Evolutionary conservation across 768 basidiomycete genomes (phyloP).

Genomic region (Holtermanniella nyarrowii): DNA sequence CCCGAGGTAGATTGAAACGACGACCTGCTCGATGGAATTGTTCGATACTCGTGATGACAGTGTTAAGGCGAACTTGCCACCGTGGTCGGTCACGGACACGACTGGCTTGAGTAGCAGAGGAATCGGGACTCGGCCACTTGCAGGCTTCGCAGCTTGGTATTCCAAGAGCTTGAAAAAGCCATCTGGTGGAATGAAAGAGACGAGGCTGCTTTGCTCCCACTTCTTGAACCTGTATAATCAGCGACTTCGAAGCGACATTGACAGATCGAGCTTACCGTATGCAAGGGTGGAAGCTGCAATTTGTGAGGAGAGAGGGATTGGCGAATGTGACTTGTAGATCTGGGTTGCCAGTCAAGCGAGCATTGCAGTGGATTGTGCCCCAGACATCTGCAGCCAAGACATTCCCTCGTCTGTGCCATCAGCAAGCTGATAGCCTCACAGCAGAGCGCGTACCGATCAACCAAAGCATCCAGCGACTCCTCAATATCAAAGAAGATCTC

Average conservation of each 20-base stretch:
- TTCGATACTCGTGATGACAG: slow-evolving; percentile 24
- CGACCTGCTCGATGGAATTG: slow-evolving; percentile 59
- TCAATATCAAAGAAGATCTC: slow-evolving; percentile 87
- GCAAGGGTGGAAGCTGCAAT: slow-evolving; percentile 85
- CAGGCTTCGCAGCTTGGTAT: slow-evolving; percentile 56
- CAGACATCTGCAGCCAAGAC: slow-evolving; percentile 58
- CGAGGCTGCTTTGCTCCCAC: slow-evolving; percentile 61
- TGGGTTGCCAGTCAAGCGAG: slow-evolving; percentile 72
- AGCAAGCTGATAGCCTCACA: slow-evolving; percentile 16
- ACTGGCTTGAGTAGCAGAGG: slow-evolving; percentile 27
- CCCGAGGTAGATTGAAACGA: slow-evolving; percentile 65
- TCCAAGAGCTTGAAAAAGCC: slow-evolving; percentile 75
- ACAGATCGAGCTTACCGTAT: slow-evolving; percentile 54
- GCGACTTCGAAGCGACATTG: slow-evolving; percentile 3
- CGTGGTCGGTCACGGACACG: slow-evolving; percentile 42
- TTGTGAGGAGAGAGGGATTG: slow-evolving; percentile 60
- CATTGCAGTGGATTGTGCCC: slow-evolving; percentile 68
- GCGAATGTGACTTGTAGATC: slow-evolving; percentile 69
- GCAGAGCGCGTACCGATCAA: slow-evolving; percentile 54
- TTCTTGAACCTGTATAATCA: slow-evolving; percentile 53
- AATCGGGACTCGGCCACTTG: slow-evolving; percentile 1
- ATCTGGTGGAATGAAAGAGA: slow-evolving; percentile 92
- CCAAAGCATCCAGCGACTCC: slow-evolving; percentile 67
- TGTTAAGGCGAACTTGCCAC: slow-evolving; percentile 44
- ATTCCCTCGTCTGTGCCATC: slow-evolving; percentile 52